phyloP scores from a whole-genome alignment of 2,329 filamentous ascomycete species.

The Fusarium falciforme region DNA sequence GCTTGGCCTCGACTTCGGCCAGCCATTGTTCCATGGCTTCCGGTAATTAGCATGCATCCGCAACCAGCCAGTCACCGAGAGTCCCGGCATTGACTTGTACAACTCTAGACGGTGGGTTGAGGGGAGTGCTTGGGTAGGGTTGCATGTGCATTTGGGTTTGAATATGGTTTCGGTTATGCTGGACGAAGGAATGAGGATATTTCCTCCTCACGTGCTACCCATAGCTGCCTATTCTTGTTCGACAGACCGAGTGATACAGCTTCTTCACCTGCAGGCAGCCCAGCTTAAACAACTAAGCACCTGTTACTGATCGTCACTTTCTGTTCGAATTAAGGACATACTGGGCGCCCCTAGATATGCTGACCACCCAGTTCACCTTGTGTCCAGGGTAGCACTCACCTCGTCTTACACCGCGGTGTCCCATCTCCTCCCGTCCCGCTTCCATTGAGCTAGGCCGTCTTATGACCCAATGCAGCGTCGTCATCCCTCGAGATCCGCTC shows the following conservation, averaged over 20 bases:
- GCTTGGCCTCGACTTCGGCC: constrained; percentile 10
- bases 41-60: neutral
- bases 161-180: neutral
- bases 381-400: neutral
- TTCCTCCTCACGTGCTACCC: neutral
- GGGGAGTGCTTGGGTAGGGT: neutral
- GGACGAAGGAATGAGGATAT: neutral
- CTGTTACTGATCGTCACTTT: neutral
- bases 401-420: neutral
- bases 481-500: neutral
- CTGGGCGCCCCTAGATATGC: neutral
- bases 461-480: neutral
- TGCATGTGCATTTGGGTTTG: neutral
- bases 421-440: neutral
- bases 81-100: neutral
- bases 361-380: neutral
- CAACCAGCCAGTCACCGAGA: neutral
- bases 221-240: neutral
- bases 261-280: neutral
- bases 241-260: neutral
- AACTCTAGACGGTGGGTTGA: neutral
- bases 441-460: neutral
- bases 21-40: neutral
- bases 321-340: neutral
- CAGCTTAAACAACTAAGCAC: neutral